These are phyloP conservation scores for Phialophora expanda DNA, from an alignment of 2,329 filamentous ascomycete genomes.

Conservation along the genomic window DNA sequence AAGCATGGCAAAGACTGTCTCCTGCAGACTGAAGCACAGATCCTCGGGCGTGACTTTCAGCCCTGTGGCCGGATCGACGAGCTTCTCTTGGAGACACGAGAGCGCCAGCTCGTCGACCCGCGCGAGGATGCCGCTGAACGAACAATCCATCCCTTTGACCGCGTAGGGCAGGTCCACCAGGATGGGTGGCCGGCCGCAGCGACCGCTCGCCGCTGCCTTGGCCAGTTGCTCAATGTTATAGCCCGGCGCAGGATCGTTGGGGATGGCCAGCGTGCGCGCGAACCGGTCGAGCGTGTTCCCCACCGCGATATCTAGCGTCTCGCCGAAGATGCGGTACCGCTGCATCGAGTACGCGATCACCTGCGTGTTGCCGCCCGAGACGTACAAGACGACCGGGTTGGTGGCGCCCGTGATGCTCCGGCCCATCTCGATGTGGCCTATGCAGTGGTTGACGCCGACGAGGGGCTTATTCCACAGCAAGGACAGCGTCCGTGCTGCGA, in stretches of 20 bases:
- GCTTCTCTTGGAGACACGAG: conserved; percentile 59
- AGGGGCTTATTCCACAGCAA: conserved; percentile 87
- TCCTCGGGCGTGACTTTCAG: conserved; percentile 74
- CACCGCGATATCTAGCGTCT: conserved; percentile 95
- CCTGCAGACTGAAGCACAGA: conserved; percentile 91
- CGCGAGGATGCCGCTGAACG: conserved; percentile 89
- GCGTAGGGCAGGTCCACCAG: conserved; percentile 90
- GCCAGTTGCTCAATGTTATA: conserved; percentile 98
- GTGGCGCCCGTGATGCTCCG: conserved; percentile 85
- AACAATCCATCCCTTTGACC: conserved; percentile 98
- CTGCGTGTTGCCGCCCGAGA: conserved; percentile 94
- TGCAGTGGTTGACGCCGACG: conserved; percentile 95
- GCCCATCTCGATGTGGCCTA: conserved; percentile 99
- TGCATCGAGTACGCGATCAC: conserved; percentile 96
- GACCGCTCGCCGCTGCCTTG: conserved; percentile 55
- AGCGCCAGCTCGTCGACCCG: conserved; percentile 79
- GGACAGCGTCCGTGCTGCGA: conserved; percentile 80
- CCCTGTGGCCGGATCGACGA: conserved; percentile 56
- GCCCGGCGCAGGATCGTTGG: conserved; percentile 93
- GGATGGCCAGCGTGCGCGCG: conserved; percentile 85
- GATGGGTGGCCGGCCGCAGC: conserved; percentile 49
- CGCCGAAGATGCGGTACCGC: conserved; percentile 95
- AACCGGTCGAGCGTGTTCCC: conserved; percentile 98
- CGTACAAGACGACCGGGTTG: conserved; percentile 95
- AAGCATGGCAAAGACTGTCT: conserved; percentile 95